Evolutionary conservation across 805 yeast genomes (phyloP), one percentile per base, ranked within the genome.

Genomic region (Saturnispora zaruensis): DNA sequence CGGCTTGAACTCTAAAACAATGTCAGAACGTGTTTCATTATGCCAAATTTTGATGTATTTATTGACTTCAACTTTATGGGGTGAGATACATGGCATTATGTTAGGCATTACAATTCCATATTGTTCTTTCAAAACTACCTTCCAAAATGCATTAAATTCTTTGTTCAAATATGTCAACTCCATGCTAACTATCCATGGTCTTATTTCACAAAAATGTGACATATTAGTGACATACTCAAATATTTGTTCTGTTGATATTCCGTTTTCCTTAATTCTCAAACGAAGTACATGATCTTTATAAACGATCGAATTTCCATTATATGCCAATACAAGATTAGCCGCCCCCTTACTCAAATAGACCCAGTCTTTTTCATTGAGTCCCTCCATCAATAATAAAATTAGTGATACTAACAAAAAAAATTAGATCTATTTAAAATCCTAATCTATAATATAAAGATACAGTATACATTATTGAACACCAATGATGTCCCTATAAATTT

Each of bases 401-500:
- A 18, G 14, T 18, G 18, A 13, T 36, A 18, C 23, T 18, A 18
- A 36, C 16, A 16, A 36, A 16, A 33, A 36, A 36, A 36, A 18
- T 28, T 28, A 36, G 5, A 16, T 16, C 14, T 6, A 36, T 36
- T 11, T 16, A 11, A 18, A 36, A 36, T 36, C 6, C 13, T 36
- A 36, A 36, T 18, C 18, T 36, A 38, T 38, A 38, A 23, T 38
- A 38, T 23, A 38, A n/a, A n/a, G 21, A 32, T 20, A 32, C 20
- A 32, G 21, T 25, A 41, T 41, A 41, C 33, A 25, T 30, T 45
- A 64, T 46, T 64, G 58, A 56, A 65, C 51, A 28, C 65, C 56
- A 34, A 65, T 65, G 43, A 85, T 63, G 61, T 84, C 91, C 54
- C 76, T 76, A 81, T 88, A 84, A 6, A 83, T 68, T 34, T 83